Conservation (phyloP, 116 monocot species). For the Thalassia testudinum region DNA sequence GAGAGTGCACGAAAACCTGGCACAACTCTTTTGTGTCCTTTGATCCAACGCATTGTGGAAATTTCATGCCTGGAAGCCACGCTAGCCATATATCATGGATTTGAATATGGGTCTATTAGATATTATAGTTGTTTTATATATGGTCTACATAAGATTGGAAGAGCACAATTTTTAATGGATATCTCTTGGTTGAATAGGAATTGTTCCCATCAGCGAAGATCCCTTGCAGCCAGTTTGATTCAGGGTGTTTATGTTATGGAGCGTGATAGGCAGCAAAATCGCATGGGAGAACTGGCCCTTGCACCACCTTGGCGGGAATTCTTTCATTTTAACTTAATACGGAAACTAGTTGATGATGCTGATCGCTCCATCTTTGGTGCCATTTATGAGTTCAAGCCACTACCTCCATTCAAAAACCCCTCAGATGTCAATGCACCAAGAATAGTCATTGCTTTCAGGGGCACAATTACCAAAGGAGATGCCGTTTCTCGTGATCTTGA, state of each 20-base stretch:
- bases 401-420: constrained; percentile 4
- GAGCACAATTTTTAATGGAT: no score
- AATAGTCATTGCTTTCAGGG: constrained; percentile 69
- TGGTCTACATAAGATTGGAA: no score
- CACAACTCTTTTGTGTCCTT: no score
- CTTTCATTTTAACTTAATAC: constrained; percentile 63
- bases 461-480: constrained; percentile 48
- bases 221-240: constrained; percentile 70
- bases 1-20: no score
- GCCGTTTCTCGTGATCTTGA: constrained; percentile 40
- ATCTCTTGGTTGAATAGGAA: constrained; percentile 35
- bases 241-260: constrained; percentile 70
- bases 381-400: constrained; percentile 43
- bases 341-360: constrained; percentile 54
- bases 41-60: no score
- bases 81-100: no score
- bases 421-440: constrained; percentile 32
- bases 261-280: constrained; percentile 58
- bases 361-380: constrained; percentile 88
- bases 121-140: no score
- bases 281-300: constrained; percentile 23
- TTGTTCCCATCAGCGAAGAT: constrained; percentile 40
- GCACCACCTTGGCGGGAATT: constrained; percentile 87
- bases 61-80: no score
- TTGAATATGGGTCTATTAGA: no score